Conservation (phyloP, 2,329 filamentous ascomycete genomes). For the Metarhizium anisopliae region DNA sequence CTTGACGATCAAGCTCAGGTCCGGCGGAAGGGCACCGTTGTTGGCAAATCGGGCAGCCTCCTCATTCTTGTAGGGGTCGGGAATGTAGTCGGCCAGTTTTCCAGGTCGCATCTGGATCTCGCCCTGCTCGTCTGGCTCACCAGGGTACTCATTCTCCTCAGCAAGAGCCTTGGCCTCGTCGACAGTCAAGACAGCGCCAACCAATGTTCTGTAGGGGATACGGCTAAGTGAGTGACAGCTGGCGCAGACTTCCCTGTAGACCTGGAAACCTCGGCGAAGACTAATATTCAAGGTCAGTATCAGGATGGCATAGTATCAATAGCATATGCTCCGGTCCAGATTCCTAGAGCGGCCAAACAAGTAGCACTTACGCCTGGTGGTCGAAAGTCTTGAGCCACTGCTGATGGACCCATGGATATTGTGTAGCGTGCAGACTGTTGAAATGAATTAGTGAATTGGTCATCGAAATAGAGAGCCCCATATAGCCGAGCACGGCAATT, state of each 20-base stretch:
- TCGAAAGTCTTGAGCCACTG: constrained; percentile 95
- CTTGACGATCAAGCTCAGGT: constrained; percentile 97
- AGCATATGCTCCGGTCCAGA: constrained; percentile 13
- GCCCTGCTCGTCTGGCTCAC: constrained; percentile 94
- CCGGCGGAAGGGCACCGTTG: constrained; percentile 93
- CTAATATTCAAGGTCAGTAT: constrained; percentile 33
- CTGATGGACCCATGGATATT: constrained; percentile 93
- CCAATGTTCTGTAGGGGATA: constrained; percentile 86
- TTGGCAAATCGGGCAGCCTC: constrained; percentile 96
- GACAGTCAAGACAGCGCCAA: constrained; percentile 87
- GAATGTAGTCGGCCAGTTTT: constrained; percentile 97
- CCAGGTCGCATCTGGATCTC: constrained; percentile 97
- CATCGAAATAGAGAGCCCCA: constrained; percentile 1
- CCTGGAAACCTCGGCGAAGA: constrained; percentile 97
- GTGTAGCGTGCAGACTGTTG: constrained; percentile 74
- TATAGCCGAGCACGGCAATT: constrained; percentile 14
- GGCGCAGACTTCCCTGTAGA: constrained; percentile 97
- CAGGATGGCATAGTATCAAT: neutral
- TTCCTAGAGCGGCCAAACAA: neutral
- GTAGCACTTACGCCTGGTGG: constrained; percentile 71
- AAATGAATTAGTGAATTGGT: constrained; percentile 18
- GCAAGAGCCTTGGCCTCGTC: constrained; percentile 96
- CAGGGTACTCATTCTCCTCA: constrained; percentile 98
- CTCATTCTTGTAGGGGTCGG: constrained; percentile 94
- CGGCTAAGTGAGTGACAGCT: constrained; percentile 94